Percentiles rank a stretch among this genome's conserved stretches.
phyloP scores from a whole-genome alignment of 371 early-diverging fungal genomes.

The Circinella umbellata region DNA sequence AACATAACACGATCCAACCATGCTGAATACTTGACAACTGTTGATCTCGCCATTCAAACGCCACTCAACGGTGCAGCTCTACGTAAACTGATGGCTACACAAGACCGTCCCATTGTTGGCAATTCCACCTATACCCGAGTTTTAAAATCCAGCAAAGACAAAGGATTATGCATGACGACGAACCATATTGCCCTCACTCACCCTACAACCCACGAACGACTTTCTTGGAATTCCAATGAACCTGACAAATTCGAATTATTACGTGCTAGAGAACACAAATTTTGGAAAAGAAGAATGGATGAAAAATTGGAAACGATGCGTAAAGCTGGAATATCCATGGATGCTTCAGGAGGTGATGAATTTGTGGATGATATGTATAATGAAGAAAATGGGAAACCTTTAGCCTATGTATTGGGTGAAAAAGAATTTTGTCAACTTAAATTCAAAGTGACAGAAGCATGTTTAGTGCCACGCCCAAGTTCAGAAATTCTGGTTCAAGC shows the following conservation, averaged over 20 bases:
- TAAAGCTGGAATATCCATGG: constrained; percentile 35
- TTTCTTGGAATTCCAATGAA: constrained; percentile 36
- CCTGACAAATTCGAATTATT: constrained; percentile 57
- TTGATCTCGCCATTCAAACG: constrained; percentile 41
- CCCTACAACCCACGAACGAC: constrained; percentile 23
- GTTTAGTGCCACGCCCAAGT: constrained; percentile 74
- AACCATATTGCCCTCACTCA: constrained; percentile 49
- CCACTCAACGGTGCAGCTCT: constrained; percentile 42
- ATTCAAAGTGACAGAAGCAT: constrained; percentile 67
- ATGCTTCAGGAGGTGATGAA: constrained; percentile 2
- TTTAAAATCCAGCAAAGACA: constrained; percentile 64
- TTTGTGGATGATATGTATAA: not conserved
- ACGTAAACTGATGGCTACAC: constrained; percentile 25
- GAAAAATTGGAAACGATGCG: constrained; percentile 54
- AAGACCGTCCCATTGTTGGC: constrained; percentile 66
- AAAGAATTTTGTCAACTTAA: constrained; percentile 60
- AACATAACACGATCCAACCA: constrained; percentile 53
- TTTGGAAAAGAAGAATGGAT: constrained; percentile 52
- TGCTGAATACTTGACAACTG: constrained; percentile 45
- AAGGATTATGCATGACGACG: constrained; percentile 65
- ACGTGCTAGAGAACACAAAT: constrained; percentile 62
- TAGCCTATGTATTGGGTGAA: constrained; percentile 66
- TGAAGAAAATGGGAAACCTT: constrained; percentile 45
- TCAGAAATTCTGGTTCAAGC: constrained; percentile 70
- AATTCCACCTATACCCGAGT: constrained; percentile 59